Evolutionary conservation across 805 yeast genomes (phyloP), one percentile per base, ranked within the genome.

Genomic region (Wickerhamomyces tratensis): DNA sequence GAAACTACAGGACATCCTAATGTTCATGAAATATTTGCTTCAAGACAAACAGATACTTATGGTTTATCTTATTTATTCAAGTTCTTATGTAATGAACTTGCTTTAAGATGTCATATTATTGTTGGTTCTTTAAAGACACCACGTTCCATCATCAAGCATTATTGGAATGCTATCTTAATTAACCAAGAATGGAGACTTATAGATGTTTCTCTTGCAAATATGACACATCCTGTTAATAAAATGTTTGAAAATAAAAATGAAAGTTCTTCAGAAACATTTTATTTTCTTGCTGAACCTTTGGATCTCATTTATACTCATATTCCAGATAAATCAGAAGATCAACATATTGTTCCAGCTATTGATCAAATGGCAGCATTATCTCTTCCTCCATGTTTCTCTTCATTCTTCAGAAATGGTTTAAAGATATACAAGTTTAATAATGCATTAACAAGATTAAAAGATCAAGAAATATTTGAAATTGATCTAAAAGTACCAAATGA

Each of bases 41-140:
- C 63, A 44, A 73, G 72, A 46, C 74, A 69, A 53, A 91, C 79
- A 40, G 77, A 72, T 41, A 62, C 86, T 1, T 82, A 75, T 50
- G 95, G 87, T 54, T 59, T 91, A 43, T 86, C 93, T 9, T 78
- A 83, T 67, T 62, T 87, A 20, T 84, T 87, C 59, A 79, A 79
- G 46, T 74, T 77, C 45, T 75, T 93, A 66, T 77, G 91, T 39
- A 78, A 74, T 42, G 69, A 81, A 0, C 65, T 89, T 40, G 79
- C 82, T 10, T 71, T 93, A 35, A 79, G 82, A 7, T 76, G 87
- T 49, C 93, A 85, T 46, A 70, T 87, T 2, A 78, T 93, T 2
- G 65, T 79, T 26, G 98, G 98, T 5, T 85, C 84, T 54, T 71
- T 89, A 64, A 86, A 89, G 56, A 75, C 79, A 26, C 95, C 96